Evolutionary conservation across 805 yeast species (phyloP).

Genomic region (Helenozyma baotianmanensis): DNA sequence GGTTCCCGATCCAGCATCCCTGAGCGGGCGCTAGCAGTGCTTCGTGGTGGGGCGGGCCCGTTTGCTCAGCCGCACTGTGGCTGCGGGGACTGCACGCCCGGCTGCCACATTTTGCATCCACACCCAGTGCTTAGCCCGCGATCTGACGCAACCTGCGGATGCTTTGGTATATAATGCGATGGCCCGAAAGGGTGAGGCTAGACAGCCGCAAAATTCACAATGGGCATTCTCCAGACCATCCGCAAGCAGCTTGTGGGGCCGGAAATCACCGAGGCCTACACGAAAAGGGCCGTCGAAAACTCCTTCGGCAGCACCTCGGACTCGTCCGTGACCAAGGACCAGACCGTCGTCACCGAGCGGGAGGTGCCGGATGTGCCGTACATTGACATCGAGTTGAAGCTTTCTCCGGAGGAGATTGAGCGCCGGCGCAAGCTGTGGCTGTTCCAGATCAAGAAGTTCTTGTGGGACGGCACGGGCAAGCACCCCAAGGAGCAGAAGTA

Average conservation of each 20-base stretch:
- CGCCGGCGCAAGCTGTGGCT: slow-evolving; percentile 16
- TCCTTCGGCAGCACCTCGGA: not conserved
- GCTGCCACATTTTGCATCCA: too few species aligned
- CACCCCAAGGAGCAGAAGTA: slow-evolving; percentile 34
- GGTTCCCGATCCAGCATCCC: too few species aligned
- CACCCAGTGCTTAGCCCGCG: too few species aligned
- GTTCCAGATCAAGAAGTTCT: slow-evolving; percentile 21
- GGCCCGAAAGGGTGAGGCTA: too few species aligned
- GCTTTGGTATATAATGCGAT: too few species aligned
- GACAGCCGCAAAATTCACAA: too few species aligned
- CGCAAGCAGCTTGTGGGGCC: slow-evolving; percentile 5
- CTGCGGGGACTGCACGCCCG: too few species aligned
- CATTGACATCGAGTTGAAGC: slow-evolving; percentile 7
- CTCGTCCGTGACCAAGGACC: not conserved
- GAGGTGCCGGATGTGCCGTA: slow-evolving; percentile 1
- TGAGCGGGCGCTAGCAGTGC: too few species aligned
- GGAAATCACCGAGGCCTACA: slow-evolving; percentile 5
- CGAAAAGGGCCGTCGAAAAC: not conserved
- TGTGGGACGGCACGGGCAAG: slow-evolving; percentile 37
- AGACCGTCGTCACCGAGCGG: not conserved
- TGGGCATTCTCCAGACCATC: slow-evolving; percentile 2
- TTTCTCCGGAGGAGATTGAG: slow-evolving; percentile 15
- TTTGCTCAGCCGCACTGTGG: too few species aligned
- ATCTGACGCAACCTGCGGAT: too few species aligned
- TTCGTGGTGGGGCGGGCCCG: too few species aligned